Base-by-base conservation (phyloP, 192 early-diverging fungal species). In the Borealophlyctis nickersoniae region DNA sequence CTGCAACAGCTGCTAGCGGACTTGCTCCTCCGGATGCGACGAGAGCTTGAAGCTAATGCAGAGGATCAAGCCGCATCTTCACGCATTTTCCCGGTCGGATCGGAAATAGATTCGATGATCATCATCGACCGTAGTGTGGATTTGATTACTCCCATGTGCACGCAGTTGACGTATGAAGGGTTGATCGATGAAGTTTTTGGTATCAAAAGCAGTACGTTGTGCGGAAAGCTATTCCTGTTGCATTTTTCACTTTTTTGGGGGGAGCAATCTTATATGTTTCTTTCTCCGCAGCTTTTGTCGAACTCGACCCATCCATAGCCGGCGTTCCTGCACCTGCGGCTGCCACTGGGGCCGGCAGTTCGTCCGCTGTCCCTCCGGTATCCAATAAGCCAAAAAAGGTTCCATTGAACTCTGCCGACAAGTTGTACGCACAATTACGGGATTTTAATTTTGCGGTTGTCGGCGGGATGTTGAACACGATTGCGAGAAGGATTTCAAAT, bases 111-210 rank as follows among this genome's bases (percentile, higher is more conserved):
- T 66, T 88, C 92, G 9, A 63, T 96, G 52, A 84, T 99, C 22
- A 85, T 99, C 16, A 82, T 99, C 36, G 96, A 99, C 62, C 81
- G 95, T 1, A 82, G 80, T 24, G 92, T 94, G 2, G 96, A 99
- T 70, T 63, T 96, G 49, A 77, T 93, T 33, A 97, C 94, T 2
- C 95, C 94, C 7, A 73, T 99, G 32, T 89, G 93, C 65, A 99
- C 94, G 0, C 93, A 95, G 71, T 78, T 98, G 59, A 98, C 96
- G 0, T 99, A 98, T 72, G 92, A 98, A 76, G 96, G 96, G 2
- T 77, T 99, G 24, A 87, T 99, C 62, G 95, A 96, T 73, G 96
- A 98, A 71, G 81, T 90, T 7, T 94, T 90, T 65, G 88, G 89
- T 4, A 95, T 98, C 36, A 71, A 75, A 29, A 77, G 74, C 65